phyloP scores from a whole-genome alignment of 805 yeast genomes.

The Spathaspora hagerdaliae region DNA sequence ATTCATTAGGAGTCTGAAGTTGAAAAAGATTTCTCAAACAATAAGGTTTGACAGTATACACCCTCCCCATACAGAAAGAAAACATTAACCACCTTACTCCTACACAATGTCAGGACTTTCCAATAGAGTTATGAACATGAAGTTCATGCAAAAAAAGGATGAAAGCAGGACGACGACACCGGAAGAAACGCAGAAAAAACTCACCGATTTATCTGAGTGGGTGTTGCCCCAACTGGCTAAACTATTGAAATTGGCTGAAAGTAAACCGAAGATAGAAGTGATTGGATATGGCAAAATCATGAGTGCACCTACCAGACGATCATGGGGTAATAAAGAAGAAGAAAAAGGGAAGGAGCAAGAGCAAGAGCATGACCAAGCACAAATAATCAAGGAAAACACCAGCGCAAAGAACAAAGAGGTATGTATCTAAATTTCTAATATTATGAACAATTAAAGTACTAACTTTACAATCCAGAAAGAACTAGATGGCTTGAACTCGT shows the following conservation, averaged over 20 bases:
- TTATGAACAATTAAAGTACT: too few relatives aligned
- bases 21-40: too few relatives aligned
- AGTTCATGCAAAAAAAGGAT: slow-evolving; percentile 47
- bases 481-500: slow-evolving; percentile 3
- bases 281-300: slow-evolving; percentile 41
- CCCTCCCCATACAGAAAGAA: too few relatives aligned
- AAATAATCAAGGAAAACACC: too few relatives aligned
- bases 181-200: slow-evolving; percentile 30
- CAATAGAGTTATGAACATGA: slow-evolving; percentile 79
- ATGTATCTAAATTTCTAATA: too few relatives aligned
- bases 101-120: slow-evolving; percentile 34
- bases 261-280: slow-evolving; percentile 18
- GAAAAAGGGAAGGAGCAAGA: slow-evolving; percentile 3
- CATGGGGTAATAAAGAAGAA: slow-evolving; percentile 9
- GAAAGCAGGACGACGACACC: slow-evolving; percentile 21
- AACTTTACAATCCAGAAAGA: neutral
- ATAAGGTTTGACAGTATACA: too few relatives aligned
- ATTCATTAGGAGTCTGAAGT: too few relatives aligned
- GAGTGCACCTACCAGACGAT: slow-evolving; percentile 10
- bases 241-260: slow-evolving; percentile 22
- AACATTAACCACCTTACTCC: too few relatives aligned
- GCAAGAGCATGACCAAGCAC: too few relatives aligned
- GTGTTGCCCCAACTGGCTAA: slow-evolving; percentile 29
- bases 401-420: too few relatives aligned
- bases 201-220: slow-evolving; percentile 54